Conservation (phyloP, 2,329 filamentous ascomycete species). For the Cladosporium sp. region DNA sequence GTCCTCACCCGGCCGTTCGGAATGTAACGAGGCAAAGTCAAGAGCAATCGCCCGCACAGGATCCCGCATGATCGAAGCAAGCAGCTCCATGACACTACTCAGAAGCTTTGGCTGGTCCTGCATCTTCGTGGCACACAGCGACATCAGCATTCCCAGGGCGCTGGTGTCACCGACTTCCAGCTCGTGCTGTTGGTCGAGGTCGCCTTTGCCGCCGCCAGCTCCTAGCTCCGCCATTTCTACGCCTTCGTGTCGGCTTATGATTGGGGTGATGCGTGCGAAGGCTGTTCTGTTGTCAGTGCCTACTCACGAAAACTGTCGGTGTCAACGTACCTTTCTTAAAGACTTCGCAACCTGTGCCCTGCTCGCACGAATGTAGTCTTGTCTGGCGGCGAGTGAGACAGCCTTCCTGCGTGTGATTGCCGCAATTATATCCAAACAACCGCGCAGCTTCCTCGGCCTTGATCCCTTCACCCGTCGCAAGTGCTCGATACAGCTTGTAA, state of each 20-base stretch:
- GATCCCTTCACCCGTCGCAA: constrained; percentile 43
- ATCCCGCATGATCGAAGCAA: constrained; percentile 33
- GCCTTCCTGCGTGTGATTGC: constrained; percentile 69
- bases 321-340: constrained; percentile 41
- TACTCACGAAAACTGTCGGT: constrained; percentile 30
- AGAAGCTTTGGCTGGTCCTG: constrained; percentile 38
- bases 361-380: constrained; percentile 84
- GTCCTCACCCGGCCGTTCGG: not conserved
- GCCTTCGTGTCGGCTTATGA: constrained; percentile 67
- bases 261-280: constrained; percentile 75
- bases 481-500: constrained; percentile 68
- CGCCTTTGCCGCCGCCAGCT: constrained; percentile 76
- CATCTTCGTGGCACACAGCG: constrained; percentile 50
- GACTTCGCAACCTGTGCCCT: constrained; percentile 62
- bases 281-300: constrained; percentile 32
- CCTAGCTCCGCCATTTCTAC: constrained; percentile 71
- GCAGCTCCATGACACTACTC: constrained; percentile 39
- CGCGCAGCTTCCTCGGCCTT: constrained; percentile 55
- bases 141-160: constrained; percentile 56
- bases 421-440: constrained; percentile 72
- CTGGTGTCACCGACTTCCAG: constrained; percentile 58
- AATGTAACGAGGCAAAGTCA: constrained; percentile 23
- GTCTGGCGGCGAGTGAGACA: constrained; percentile 68
- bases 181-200: constrained; percentile 69
- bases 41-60: constrained; percentile 29